These are phyloP conservation scores for Bjerkandera adusta DNA, from an alignment of 1,284 basidiomycete genomes.

Conservation along the genomic window DNA sequence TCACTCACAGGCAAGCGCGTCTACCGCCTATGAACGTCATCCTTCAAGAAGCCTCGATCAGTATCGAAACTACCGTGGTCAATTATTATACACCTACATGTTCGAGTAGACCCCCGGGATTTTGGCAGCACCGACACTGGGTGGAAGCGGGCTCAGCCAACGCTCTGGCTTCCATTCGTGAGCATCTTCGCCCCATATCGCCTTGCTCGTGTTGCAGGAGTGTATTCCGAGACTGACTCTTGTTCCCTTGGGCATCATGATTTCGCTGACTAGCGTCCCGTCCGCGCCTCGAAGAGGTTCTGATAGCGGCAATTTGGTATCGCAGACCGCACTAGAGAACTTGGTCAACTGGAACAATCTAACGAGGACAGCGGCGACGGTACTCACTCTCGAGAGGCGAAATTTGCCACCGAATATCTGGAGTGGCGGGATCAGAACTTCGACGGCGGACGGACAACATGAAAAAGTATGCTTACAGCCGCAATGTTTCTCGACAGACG, in stretches of 20 bases:
- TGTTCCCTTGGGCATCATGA: conserved; percentile 46
- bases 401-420: too few species aligned
- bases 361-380: conserved; percentile 18
- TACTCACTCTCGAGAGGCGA: conserved; percentile 6
- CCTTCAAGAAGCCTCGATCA: conserved; percentile 17
- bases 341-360: conserved; percentile 22
- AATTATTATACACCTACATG: conserved; percentile 18
- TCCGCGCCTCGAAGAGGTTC: conserved; percentile 20
- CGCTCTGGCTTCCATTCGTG: conserved; percentile 43
- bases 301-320: conserved; percentile 11
- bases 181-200: conserved; percentile 57
- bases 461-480: conserved; percentile 8
- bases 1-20: conserved; percentile 28
- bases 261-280: conserved; percentile 34
- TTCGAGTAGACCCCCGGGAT: conserved; percentile 28
- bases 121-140: conserved; percentile 16
- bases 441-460: background rate
- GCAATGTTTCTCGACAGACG: conserved; percentile 14
- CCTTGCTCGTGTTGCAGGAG: conserved; percentile 41
- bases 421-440: conserved; percentile 2
- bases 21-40: conserved; percentile 34
- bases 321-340: conserved; percentile 8
- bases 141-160: conserved; percentile 25
- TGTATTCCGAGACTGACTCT: conserved; percentile 44
- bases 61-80: background rate